Conservation (phyloP, 2,329 filamentous ascomycete species). For the Aureobasidium sp. region DNA sequence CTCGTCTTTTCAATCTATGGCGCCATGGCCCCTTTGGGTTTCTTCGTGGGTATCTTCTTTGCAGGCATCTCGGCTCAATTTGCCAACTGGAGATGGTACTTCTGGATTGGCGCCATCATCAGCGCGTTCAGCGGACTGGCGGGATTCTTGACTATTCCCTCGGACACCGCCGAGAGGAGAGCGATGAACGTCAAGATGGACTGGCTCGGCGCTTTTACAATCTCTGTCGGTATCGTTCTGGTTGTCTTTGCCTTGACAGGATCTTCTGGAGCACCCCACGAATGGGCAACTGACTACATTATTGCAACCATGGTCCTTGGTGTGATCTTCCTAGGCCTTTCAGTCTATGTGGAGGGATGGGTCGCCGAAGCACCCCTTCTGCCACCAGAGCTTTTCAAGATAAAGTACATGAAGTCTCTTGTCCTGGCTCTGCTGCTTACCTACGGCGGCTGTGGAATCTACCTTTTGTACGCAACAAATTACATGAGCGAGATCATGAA, state of each 20-base stretch:
- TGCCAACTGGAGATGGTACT: slow-evolving; percentile 57
- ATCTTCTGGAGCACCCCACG: slow-evolving; percentile 56
- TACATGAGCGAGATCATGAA: slow-evolving; percentile 57
- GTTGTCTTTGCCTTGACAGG: slow-evolving; percentile 70
- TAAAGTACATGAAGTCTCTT: slow-evolving; percentile 60
- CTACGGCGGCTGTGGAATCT: slow-evolving; percentile 62
- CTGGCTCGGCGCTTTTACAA: slow-evolving; percentile 54
- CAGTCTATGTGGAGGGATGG: slow-evolving; percentile 66
- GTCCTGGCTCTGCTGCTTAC: slow-evolving; percentile 53
- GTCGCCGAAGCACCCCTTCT: slow-evolving; percentile 60
- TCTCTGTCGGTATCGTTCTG: slow-evolving; percentile 58
- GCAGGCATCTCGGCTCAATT: slow-evolving; percentile 51
- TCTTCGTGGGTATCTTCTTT: slow-evolving; percentile 56
- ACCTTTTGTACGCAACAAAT: slow-evolving; percentile 60
- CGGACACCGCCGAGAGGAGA: slow-evolving; percentile 33
- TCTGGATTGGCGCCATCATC: slow-evolving; percentile 55
- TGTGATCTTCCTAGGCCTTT: slow-evolving; percentile 47
- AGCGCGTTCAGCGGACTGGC: slow-evolving; percentile 38
- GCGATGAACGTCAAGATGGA: slow-evolving; percentile 53
- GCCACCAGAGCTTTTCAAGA: slow-evolving; percentile 59
- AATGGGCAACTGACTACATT: slow-evolving; percentile 69
- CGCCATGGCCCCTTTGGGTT: slow-evolving; percentile 46
- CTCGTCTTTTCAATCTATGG: slow-evolving; percentile 36
- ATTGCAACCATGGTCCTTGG: slow-evolving; percentile 57
- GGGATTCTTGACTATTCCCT: slow-evolving; percentile 43